These are phyloP conservation scores for Volvariella surrecta DNA, from an alignment of 1,284 basidiomycete genomes.

Conservation along the genomic window DNA sequence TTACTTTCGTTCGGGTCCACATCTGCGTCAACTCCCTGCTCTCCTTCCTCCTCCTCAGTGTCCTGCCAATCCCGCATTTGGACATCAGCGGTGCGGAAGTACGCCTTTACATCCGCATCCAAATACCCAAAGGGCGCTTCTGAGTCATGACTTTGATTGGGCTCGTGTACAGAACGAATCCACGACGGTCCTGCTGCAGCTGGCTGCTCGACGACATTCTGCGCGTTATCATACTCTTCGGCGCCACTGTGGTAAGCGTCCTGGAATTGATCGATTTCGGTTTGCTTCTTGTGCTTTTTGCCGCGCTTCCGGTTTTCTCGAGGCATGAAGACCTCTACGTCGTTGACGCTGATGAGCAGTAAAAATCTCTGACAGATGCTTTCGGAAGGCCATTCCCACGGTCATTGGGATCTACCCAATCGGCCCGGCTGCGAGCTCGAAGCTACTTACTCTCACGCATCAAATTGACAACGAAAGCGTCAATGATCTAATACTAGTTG, in stretches of 20 bases:
- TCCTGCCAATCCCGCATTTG: conserved; percentile 83
- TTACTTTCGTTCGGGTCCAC: conserved; percentile 71
- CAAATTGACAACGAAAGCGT: no score
- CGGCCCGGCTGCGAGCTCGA: no score
- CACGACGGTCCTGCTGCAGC: conserved; percentile 45
- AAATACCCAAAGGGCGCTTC: conserved; percentile 85
- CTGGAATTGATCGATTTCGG: conserved; percentile 19
- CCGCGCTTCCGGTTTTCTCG: conserved; percentile 71
- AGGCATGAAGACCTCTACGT: conserved; percentile 39
- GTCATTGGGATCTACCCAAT: no score
- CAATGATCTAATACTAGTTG: no score
- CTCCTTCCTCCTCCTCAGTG: conserved; percentile 24
- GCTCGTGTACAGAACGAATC: conserved; percentile 41
- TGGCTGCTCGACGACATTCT: background rate
- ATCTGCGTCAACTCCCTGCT: conserved; percentile 37
- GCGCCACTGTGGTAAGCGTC: background rate
- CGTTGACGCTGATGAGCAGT: no score
- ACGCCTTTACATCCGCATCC: conserved; percentile 84
- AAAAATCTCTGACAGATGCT: no score
- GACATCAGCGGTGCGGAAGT: conserved; percentile 81
- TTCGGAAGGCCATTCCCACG: no score
- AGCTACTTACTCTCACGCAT: no score
- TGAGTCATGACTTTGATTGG: conserved; percentile 32
- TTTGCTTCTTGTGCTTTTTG: conserved; percentile 59
- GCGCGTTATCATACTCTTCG: conserved; percentile 14